A percentile compares a stretch with the other conserved stretches of the same genome.
Evolutionary conservation across 345 rosid genomes (phyloP).

Genomic region (Brassica juncea): DNA sequence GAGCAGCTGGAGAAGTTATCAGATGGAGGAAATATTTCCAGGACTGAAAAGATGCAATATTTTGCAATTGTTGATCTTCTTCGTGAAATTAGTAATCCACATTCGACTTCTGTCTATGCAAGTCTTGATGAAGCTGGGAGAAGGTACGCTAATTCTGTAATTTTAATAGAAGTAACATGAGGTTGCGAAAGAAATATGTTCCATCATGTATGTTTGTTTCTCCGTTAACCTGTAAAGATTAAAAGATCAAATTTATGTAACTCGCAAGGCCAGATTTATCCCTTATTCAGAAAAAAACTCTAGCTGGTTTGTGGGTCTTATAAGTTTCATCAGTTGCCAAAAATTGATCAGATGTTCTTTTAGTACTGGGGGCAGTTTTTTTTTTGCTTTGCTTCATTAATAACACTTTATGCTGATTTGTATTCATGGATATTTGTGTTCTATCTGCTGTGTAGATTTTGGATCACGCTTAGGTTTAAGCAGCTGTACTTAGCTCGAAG

Average conservation of each 20-base stretch:
- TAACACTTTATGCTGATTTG: conserved; percentile 25
- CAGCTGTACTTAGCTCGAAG: conserved; percentile 58
- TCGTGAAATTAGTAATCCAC: conserved; percentile 60
- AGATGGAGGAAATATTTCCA: conserved; percentile 47
- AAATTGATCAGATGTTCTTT: conserved; percentile 17
- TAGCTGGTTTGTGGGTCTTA: conserved; percentile 9
- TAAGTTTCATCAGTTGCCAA: conserved; percentile 22
- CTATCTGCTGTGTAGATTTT: conserved; percentile 60
- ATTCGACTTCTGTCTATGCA: conserved; percentile 67
- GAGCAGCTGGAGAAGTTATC: conserved; percentile 58
- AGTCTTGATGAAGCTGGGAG: conserved; percentile 86
- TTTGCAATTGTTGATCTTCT: conserved; percentile 76
- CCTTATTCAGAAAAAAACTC: neutral
- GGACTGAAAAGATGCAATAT: conserved; percentile 61
- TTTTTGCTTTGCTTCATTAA: conserved; percentile 14
- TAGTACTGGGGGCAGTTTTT: neutral
- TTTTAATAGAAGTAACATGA: conserved; percentile 13
- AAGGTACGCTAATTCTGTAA: conserved; percentile 52
- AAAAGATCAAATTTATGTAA: neutral
- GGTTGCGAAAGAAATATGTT: neutral
- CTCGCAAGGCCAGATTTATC: conserved; percentile 6
- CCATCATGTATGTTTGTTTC: conserved; percentile 18
- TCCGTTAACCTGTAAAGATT: conserved; percentile 2
- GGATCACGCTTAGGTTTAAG: conserved; percentile 77
- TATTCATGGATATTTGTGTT: conserved; percentile 25